Evolutionary conservation across 768 basidiomycete species (phyloP).

Genomic region (Cubamyces lactineus): DNA sequence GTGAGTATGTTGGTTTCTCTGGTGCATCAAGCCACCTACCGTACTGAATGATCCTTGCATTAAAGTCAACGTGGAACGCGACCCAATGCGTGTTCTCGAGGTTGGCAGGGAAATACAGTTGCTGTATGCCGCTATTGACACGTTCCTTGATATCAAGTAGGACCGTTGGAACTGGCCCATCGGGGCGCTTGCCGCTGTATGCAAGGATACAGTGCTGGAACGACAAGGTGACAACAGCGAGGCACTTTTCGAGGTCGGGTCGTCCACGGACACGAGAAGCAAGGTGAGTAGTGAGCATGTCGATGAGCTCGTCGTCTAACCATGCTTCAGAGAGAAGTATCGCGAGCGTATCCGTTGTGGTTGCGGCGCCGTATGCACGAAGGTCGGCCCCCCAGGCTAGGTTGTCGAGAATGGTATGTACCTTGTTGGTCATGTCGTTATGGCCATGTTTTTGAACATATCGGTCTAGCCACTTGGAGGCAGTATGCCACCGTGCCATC

Average conservation of each 20-base stretch:
- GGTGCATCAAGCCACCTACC: constrained; percentile 14
- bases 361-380: neutral
- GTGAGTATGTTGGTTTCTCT: too few species aligned
- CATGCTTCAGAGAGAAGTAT: constrained; percentile 9
- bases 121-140: neutral
- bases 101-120: constrained; percentile 7
- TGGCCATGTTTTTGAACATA: too few species aligned
- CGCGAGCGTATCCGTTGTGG: constrained; percentile 1
- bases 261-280: neutral
- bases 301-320: constrained; percentile 17
- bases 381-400: neutral
- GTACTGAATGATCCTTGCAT: neutral
- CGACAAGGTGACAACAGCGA: neutral
- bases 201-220: neutral
- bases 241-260: neutral
- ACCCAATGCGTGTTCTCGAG: constrained; percentile 22
- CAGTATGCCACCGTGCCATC: neutral
- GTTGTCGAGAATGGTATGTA: neutral
- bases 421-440: neutral
- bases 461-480: neutral
- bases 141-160: neutral
- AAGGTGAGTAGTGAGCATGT: constrained; percentile 3
- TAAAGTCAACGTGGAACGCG: constrained; percentile 16
- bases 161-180: neutral
- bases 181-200: neutral